Percentiles rank a stretch among this genome's conserved stretches.
phyloP scores from a whole-genome alignment of 2,329 filamentous ascomycete species.

The Xylaria hypoxylon region DNA sequence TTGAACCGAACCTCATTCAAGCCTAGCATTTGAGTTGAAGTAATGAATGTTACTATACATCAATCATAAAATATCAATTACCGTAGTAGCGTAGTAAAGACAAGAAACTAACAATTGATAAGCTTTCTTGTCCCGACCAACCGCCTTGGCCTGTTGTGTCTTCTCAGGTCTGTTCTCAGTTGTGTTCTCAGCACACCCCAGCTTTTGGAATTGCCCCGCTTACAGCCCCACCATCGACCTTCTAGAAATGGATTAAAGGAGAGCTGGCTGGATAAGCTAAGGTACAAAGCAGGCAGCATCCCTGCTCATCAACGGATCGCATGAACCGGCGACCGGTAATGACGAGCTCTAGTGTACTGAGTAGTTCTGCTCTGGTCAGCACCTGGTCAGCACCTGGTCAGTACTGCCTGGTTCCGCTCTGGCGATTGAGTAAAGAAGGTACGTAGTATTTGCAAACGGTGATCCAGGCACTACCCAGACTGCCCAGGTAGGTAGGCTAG shows the following conservation, averaged over 20 bases:
- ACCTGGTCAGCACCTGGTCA: no score
- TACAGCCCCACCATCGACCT: conserved; percentile 17
- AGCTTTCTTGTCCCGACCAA: conserved; percentile 25
- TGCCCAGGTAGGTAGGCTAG: no score
- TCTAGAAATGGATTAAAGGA: conserved; percentile 19
- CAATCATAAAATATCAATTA: no score
- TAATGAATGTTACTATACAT: background rate
- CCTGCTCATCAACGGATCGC: conserved; percentile 13
- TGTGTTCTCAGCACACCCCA: conserved; percentile 14
- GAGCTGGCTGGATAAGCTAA: conserved; percentile 13
- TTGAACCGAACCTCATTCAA: no score
- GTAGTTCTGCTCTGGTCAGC: no score
- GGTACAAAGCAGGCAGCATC: background rate
- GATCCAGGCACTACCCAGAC: no score
- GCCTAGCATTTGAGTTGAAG: background rate
- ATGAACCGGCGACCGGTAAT: conserved; percentile 23
- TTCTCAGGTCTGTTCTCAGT: no score
- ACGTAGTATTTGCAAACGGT: conserved; percentile 3
- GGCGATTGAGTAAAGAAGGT: background rate
- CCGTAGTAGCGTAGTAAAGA: conserved; percentile 6
- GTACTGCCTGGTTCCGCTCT: no score
- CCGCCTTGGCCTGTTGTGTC: conserved; percentile 23
- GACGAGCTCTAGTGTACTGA: no score
- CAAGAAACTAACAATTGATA: conserved; percentile 26
- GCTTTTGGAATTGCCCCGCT: conserved; percentile 30